Conservation (phyloP, 495 filamentous ascomycete genomes). For the Platismatia glauca region DNA sequence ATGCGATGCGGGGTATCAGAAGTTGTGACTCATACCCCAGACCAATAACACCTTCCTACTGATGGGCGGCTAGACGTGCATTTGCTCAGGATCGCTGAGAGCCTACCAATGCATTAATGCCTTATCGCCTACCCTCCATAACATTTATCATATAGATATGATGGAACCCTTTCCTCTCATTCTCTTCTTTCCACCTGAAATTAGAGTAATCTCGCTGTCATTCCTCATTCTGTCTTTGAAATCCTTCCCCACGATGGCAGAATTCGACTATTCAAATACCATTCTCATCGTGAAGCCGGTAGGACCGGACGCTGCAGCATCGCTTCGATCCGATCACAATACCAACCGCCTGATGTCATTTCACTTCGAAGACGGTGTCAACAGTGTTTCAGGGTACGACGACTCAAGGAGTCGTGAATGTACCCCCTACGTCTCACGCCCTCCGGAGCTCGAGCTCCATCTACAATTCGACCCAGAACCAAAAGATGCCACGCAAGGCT, state of each 20-base stretch:
- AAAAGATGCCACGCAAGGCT: background rate
- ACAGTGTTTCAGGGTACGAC: too few species aligned
- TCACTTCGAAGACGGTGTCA: too few species aligned
- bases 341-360: too few species aligned
- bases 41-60: background rate
- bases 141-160: background rate
- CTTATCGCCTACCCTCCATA: background rate
- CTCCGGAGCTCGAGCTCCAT: too few species aligned
- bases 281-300: background rate
- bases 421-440: too few species aligned
- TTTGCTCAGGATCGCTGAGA: background rate
- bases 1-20: background rate
- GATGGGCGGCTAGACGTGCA: background rate
- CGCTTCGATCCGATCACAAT: too few species aligned
- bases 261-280: background rate
- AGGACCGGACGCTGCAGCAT: background rate
- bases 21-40: background rate
- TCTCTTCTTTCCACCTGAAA: background rate
- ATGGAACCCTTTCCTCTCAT: background rate
- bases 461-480: too few species aligned
- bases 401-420: too few species aligned
- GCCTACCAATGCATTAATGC: background rate
- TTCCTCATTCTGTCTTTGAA: background rate
- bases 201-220: background rate
- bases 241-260: background rate